Evolutionary conservation across 192 early-diverging fungal genomes (phyloP), one percentile per base, ranked within the genome.

Genomic region (Bifiguratus adelaidae): DNA sequence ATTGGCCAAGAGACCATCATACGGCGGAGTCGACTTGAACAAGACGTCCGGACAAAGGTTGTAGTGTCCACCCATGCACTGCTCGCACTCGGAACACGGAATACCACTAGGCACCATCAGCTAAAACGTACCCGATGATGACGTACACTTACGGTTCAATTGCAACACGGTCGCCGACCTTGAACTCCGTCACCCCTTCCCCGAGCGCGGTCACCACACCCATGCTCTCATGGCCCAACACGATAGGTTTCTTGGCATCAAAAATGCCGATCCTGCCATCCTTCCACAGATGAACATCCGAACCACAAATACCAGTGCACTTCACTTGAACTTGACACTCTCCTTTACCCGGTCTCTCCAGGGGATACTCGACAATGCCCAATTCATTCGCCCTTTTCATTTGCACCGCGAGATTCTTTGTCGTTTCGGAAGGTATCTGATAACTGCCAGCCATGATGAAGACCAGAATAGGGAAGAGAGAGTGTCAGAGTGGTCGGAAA

Each of bases 131-230:
- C 32, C 32, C 15, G 11, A 34, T 34, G 11, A 34, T 34, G 15
- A 34, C 15, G 1, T 42, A 30, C 29, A 51, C 47, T 58, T 58
- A 58, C 46, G 63, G 48, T 52, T 67, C 64, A 15, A 67, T 41
- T 19, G 55, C 59, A 23, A 67, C 64, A 23, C 50, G 49, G 41
- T 67, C 64, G 18, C 64, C 64, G 36, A 63, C 44, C 27, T 67
- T 58, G 6, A 67, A 38, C 20, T 24, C 41, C 7, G 22, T 60
- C 30, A 67, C 56, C 15, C 51, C 56, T 36, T 57, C 45, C 5
- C 64, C 64, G 16, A 67, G 4, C 13, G 58, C 48, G 11, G 55
- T 59, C 0, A 67, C 55, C 30, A 58, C 44, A 24, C 64, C 64
- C 46, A 42, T 33, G 28, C 55, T 53, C 41, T 67, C 64, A 50